Evolutionary conservation across 768 basidiomycete species (phyloP), one percentile per base, ranked within the genome.

Genomic region (Lactarius akahatsu): DNA sequence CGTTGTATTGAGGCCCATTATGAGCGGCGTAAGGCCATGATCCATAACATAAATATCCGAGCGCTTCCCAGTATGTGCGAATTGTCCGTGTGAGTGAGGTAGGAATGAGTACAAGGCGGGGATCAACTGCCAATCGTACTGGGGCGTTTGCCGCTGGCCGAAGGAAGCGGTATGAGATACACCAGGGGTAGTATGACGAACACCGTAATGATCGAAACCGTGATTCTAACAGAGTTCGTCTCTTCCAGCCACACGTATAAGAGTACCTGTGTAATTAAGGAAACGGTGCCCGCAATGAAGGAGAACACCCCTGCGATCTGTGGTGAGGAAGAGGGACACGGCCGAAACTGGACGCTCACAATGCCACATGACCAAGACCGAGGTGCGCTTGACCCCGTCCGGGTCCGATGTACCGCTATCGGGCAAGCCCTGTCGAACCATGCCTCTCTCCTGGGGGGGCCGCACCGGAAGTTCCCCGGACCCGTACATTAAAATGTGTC

Each of bases 401-500:
- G n/a, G n/a, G n/a, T n/a, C n/a, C n/a, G n/a, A n/a, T n/a, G n/a
- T n/a, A n/a, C n/a, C n/a, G n/a, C n/a, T n/a, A n/a, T n/a, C n/a
- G n/a, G n/a, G n/a, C n/a, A n/a, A n/a, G n/a, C n/a, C n/a, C n/a
- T n/a, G n/a, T n/a, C n/a, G n/a, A n/a, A n/a, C n/a, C n/a, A n/a
- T n/a, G n/a, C n/a, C n/a, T n/a, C n/a, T n/a, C 15, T 40, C 61
- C 5, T 61, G 63, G 4, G 67, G 60, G 1, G 67, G 61, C 4
- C 63, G 57, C 28, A 65, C 47, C 9, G 69, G 67, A 7, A 62
- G 57, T 34, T 62, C 67, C 11, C 63, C 57, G 28, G 65, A 68
- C 40, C 64, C 63, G 34, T 68, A 61, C 16, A 40, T 70, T 1
- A 70, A 63, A 41, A 70, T 47, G 36, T 62, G 67, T n/a, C 67